Evolutionary conservation across 2,329 filamentous ascomycete species (phyloP), one percentile per base, ranked within the genome.

Genomic region (Ascochyta clinopodiicola): DNA sequence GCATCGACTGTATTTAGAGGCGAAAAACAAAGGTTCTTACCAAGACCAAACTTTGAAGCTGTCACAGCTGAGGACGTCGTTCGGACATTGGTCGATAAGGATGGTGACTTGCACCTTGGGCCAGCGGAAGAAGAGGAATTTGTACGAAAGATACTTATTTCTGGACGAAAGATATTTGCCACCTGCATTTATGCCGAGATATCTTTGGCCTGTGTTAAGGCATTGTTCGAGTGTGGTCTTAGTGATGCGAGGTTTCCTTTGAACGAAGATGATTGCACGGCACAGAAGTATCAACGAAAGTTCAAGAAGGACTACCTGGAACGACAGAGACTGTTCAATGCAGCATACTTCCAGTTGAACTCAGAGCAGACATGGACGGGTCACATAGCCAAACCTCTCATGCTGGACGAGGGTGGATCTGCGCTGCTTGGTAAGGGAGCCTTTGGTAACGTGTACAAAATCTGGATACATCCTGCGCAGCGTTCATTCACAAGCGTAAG

Each of bases 371-470:
- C 6, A 0, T 31, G 15, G 32, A 15, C 35, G 1, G n/a, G 21
- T 8, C n/a, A 6, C 3, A 19, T 40, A 0, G 7, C 34, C 1
- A 55, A 55, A 5, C 51, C 51, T 9, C 29, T 55, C 9, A 6
- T 24, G 0, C 24, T 21, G 2, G 34, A 44, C 13, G 44, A 55
- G 22, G 13, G 25, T 4, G 5, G 25, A 5, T 12, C 2, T 7
- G 12, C 27, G 7, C 7, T 49, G n/a, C 45, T 55, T 13, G 51
- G 51, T 2, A 2, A n/a, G 6, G 51, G 51, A 6, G 34, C 44
- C 6, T 55, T 55, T 17, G 51, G 51, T 5, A 3, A 48, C 1
- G 51, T 55, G 0, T 49, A 39, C 21, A 15, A 31, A 9, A 19
- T 55, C 7, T 1, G 27, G 2, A 37, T 55, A 19, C 39, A 54